Evolutionary conservation across 345 rosid species (phyloP), one percentile per base, ranked within the genome.

Genomic region (Clausena lansium): DNA sequence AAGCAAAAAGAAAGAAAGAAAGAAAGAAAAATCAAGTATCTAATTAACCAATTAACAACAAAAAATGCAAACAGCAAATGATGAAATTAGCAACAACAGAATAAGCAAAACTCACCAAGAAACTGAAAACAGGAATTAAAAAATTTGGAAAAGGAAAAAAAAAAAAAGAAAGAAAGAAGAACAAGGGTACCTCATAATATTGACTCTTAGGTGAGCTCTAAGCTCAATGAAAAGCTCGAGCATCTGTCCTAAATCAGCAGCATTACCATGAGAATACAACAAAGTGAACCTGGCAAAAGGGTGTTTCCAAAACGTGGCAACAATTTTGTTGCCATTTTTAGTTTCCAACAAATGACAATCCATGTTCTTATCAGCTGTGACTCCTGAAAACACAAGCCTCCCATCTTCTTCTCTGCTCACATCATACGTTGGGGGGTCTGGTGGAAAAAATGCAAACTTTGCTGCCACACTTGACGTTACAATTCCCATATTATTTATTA

Each of bases 241-340:
- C 98, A 96, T 96, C 81, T 94, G 98, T 25, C 99, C 99, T 74
- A 96, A 90, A 78, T 95, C 99, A 62, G 98, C 99, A 33, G 99
- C 98, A 82, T 95, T 95, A 71, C 99, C 99, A 78, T 95, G 99
- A 2, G 99, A 95, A 78, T 95, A 95, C 80, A 95, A 87, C 60
- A 95, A 78, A 73, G 99, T 96, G 79, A 94, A 96, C 71, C 92
- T 84, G 8, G 98, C 94, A 84, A 87, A 86, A 63, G 99, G 99
- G 87, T 96, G 98, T 80, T 84, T 94, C 99, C 98, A 96, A 73
- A 91, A 94, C 78, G 90, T 91, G 76, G 98, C 98, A 1, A 92
- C 98, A 62, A 96, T 82, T 83, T 90, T 90, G 71, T 91, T 94
- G 20, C 95, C 95, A 15, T 83, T 83, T 83, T 91, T 96, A 19